phyloP scores from a whole-genome alignment of 345 rosid species.

The Nasturtium officinale region DNA sequence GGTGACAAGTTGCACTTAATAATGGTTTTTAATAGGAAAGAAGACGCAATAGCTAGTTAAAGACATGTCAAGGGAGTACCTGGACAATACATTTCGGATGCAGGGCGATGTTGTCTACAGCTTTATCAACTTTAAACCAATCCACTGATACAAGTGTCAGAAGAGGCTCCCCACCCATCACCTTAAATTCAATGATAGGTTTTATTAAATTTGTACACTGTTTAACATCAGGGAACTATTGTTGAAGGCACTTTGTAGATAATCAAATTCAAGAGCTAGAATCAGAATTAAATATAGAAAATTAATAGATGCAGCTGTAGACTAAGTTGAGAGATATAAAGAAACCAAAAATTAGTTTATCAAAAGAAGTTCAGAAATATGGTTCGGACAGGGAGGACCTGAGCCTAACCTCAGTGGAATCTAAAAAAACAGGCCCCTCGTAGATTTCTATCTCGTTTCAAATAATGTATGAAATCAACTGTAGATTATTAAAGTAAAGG shows the following conservation, averaged over 20 bases:
- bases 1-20: conserved; percentile 5
- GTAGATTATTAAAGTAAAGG: conserved; percentile 17
- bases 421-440: background rate
- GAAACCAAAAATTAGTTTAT: background rate
- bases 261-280: conserved; percentile 16
- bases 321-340: conserved; percentile 11
- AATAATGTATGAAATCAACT: conserved; percentile 2
- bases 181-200: conserved; percentile 48
- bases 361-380: conserved; percentile 12
- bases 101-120: conserved; percentile 65
- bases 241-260: background rate
- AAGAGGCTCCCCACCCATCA: conserved; percentile 89
- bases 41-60: background rate
- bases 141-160: conserved; percentile 88
- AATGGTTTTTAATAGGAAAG: background rate
- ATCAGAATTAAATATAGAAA: conserved; percentile 14
- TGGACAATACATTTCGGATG: conserved; percentile 86
- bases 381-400: conserved; percentile 7
- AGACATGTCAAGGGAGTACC: conserved; percentile 50
- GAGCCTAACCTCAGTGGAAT: conserved; percentile 9
- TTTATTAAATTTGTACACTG: background rate
- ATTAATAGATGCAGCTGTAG: background rate
- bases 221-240: background rate
- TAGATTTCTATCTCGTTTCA: conserved; percentile 3
- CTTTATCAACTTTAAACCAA: conserved; percentile 82